phyloP scores from a whole-genome alignment of 2,329 filamentous ascomycete species.

The Cryphonectria naterciae region DNA sequence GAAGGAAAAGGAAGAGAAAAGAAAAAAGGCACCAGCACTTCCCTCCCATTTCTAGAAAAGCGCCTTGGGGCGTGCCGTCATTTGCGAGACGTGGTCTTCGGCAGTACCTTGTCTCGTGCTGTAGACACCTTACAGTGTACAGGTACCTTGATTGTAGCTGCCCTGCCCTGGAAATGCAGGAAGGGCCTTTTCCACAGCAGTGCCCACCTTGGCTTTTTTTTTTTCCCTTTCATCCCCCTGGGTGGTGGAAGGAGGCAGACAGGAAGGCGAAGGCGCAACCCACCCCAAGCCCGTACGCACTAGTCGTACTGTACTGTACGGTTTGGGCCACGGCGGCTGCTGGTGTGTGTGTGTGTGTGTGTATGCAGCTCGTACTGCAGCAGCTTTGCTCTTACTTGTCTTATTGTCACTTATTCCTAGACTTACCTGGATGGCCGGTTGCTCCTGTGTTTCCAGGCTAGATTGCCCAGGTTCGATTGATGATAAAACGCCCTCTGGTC shows the following conservation, averaged over 20 bases:
- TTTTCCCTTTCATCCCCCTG: no score
- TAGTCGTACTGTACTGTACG: not conserved
- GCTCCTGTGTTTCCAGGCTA: not conserved
- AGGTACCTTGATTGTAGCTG: constrained; percentile 20
- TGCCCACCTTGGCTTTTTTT: not conserved
- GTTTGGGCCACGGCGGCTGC: not conserved
- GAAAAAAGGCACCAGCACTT: constrained; percentile 6
- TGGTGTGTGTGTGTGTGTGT: not conserved
- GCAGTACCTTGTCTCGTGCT: constrained; percentile 17
- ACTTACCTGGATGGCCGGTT: not conserved
- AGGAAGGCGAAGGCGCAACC: constrained; percentile 5
- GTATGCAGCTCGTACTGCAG: not conserved
- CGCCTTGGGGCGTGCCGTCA: constrained; percentile 16
- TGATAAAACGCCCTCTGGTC: constrained; percentile 27
- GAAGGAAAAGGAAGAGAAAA: not conserved
- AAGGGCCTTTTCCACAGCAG: constrained; percentile 12
- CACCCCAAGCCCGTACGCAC: constrained; percentile 5
- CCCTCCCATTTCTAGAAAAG: not conserved
- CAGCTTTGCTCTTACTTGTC: not conserved
- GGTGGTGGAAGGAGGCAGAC: not conserved
- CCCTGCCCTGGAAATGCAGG: constrained; percentile 10
- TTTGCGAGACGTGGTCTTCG: constrained; percentile 22
- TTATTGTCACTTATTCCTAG: not conserved
- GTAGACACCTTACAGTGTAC: not conserved
- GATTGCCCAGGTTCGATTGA: constrained; percentile 8